Evolutionary conservation across 805 yeast genomes (phyloP).

Genomic region (Starmerella gropengiesseri): DNA sequence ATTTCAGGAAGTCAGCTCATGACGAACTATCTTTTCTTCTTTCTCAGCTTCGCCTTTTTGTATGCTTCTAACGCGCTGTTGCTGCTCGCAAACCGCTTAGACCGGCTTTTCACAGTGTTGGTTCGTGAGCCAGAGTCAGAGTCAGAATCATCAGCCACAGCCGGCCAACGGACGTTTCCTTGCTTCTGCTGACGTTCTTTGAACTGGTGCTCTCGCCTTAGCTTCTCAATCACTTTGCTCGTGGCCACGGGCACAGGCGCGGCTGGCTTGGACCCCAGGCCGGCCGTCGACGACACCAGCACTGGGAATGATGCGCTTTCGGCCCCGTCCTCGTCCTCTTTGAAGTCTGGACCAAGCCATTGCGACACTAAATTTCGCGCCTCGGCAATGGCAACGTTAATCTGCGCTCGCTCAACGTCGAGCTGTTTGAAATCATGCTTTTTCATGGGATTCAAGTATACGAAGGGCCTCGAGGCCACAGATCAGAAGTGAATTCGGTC

Average conservation of each 20-base stretch:
- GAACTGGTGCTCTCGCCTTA: conserved; percentile 1
- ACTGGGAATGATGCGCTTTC: background rate
- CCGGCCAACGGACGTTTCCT: background rate
- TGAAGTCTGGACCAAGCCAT: conserved; percentile 19
- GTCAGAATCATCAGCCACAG: conserved; percentile 6
- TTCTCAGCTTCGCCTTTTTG: conserved; percentile 11
- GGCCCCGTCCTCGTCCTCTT: conserved; percentile 11
- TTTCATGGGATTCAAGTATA: no score
- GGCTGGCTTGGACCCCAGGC: conserved; percentile 14
- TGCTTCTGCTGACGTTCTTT: background rate
- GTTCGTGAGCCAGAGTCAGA: conserved; percentile 16
- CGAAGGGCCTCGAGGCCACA: no score
- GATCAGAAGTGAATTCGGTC: no score
- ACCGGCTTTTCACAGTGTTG: background rate
- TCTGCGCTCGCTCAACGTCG: conserved; percentile 21
- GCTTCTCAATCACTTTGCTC: conserved; percentile 9
- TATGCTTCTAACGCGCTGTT: conserved; percentile 17
- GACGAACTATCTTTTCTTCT: conserved; percentile 1
- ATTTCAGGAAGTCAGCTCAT: no score
- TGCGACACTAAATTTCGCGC: conserved; percentile 20
- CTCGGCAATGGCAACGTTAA: conserved; percentile 17
- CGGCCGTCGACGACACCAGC: conserved; percentile 10
- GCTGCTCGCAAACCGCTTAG: background rate
- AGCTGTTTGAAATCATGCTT: conserved; percentile 17
- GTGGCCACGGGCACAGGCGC: conserved; percentile 1